Evolutionary conservation across 2,329 filamentous ascomycete species (phyloP), one percentile per base, ranked within the genome.

Genomic region (Verruconis gallopava): DNA sequence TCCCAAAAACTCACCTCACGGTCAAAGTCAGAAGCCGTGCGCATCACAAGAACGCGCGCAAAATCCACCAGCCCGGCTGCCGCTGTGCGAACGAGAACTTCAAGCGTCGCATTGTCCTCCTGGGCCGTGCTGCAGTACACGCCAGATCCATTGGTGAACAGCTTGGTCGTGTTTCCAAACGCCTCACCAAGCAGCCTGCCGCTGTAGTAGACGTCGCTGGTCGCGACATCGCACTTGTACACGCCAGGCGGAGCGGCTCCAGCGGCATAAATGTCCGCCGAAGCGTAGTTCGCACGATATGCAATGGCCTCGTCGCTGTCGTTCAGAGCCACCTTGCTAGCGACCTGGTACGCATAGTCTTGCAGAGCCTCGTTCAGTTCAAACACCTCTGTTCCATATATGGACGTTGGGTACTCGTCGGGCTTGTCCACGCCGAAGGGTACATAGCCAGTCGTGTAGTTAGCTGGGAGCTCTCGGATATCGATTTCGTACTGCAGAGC

Each of bases 401-500:
- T 57, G 12, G 20, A 44, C 40, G 20, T 47, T 1, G 61, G 62
- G 46, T 63, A 64, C 33, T 58, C 50, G 35, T 67, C 57, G 0
- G 79, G 76, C 4, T 54, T 49, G 18, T 65, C 55, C 17, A 69
- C 65, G 13, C 78, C 81, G 51, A 75, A 77, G 1, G 78, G 71
- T 21, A 85, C 66, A 55, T 85, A 85, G 4, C 80, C 79, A 0
- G 78, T 81, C 1, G 69, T 63, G 59, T 71, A 84, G 55, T 77
- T 77, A 2, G 54, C 53, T 0, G 79, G 77, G 22, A 83, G 72
- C 46, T 84, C 79, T 22, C 81, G 72, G 1, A 72, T 63, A 50
- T 85, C 81, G 46, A 86, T 73, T 57, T 86, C 81, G 49, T 85
- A 82, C 56, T 86, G 81, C 41, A 85, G 64, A 0, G 77, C 80